Conservation (phyloP, 306 rosid species). For the Quercus suber region DNA sequence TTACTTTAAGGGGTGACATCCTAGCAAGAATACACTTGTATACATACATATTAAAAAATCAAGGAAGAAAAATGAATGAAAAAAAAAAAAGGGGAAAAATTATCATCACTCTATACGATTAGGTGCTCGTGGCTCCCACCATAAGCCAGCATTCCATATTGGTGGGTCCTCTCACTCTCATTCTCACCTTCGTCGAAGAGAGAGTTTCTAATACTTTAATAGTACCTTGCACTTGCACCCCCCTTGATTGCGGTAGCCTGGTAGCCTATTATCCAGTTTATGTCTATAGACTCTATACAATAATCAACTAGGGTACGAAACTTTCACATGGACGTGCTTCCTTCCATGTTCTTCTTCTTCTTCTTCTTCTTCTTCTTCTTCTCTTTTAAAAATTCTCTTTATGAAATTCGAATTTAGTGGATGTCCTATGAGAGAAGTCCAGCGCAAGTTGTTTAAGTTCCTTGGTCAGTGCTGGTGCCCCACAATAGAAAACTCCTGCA, state of each 20-base stretch:
- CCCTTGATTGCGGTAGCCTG: no score
- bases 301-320: no score
- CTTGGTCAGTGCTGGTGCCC: constrained; percentile 47
- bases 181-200: no score
- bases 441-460: constrained; percentile 39
- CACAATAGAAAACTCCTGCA: constrained; percentile 58
- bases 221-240: no score
- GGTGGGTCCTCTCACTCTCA: not conserved
- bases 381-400: constrained; percentile 44
- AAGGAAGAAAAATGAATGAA: not conserved
- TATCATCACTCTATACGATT: not conserved
- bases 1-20: not conserved
- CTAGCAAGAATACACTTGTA: not conserved
- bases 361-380: constrained; percentile 7
- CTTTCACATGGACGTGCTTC: not conserved
- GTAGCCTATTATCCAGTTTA: no score
- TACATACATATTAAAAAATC: not conserved
- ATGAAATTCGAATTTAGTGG: constrained; percentile 54
- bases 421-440: constrained; percentile 47
- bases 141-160: not conserved
- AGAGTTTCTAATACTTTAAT: no score
- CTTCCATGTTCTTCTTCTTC: not conserved
- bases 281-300: no score
- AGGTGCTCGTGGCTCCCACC: not conserved
- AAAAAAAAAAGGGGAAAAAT: not conserved